Percentiles rank a stretch among this genome's conserved stretches.
Evolutionary conservation across 2,329 filamentous ascomycete genomes (phyloP).

Genomic region (Fusarium austroafricanum): DNA sequence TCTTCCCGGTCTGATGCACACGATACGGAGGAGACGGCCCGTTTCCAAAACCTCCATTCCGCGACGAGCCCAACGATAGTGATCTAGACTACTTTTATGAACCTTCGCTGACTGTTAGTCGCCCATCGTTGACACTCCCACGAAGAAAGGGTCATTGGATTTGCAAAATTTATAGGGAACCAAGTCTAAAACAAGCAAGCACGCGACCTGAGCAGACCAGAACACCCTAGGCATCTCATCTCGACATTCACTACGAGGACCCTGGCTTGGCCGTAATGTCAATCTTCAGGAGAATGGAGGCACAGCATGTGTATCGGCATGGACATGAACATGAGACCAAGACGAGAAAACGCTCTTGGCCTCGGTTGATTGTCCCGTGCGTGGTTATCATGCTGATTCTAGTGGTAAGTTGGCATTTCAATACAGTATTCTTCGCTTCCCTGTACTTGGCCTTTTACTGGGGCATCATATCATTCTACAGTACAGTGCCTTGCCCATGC

Average conservation of each 20-base stretch:
- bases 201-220: constrained; percentile 19
- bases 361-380: constrained; percentile 20
- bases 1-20: constrained; percentile 11
- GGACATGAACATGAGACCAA: constrained; percentile 24
- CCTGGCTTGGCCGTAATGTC: constrained; percentile 17
- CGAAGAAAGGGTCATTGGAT: constrained; percentile 5
- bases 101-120: constrained; percentile 8
- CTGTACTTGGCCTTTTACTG: constrained; percentile 15
- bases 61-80: constrained; percentile 1
- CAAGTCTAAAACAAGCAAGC: constrained; percentile 14
- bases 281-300: constrained; percentile 27
- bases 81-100: constrained; percentile 12
- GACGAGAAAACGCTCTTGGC: constrained; percentile 25
- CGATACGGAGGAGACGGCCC: constrained; percentile 32
- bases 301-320: constrained; percentile 20
- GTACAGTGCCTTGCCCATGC: constrained; percentile 17
- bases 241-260: constrained; percentile 6
- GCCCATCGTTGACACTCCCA: constrained; percentile 1
- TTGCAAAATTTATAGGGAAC: neutral
- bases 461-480: constrained; percentile 31
- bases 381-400: constrained; percentile 33
- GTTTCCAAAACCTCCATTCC: constrained; percentile 27
- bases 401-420: constrained; percentile 40
- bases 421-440: constrained; percentile 2
- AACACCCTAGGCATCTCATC: neutral